Evolutionary conservation across 1,284 basidiomycete species (phyloP).

Genomic region (Papiliotrema laurentii): DNA sequence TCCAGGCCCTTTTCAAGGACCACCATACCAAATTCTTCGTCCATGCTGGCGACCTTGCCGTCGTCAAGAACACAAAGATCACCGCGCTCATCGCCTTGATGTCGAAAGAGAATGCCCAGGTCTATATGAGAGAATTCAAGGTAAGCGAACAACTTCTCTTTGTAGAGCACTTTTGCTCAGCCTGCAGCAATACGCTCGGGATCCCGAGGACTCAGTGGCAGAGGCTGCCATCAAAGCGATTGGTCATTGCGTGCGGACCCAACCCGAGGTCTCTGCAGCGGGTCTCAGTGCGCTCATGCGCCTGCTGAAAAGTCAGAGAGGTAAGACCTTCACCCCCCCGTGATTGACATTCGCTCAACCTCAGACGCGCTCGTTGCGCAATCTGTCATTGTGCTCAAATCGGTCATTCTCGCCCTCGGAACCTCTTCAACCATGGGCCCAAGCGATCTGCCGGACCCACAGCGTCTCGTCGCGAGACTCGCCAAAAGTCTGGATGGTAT

Average conservation of each 20-base stretch:
- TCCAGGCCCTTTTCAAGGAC: slow-evolving; percentile 58
- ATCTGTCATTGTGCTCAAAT: slow-evolving; percentile 76
- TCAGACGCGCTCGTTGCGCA: slow-evolving; percentile 67
- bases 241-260: slow-evolving; percentile 64
- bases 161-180: slow-evolving; percentile 2
- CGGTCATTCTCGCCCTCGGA: slow-evolving; percentile 60
- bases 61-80: slow-evolving; percentile 69
- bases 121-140: slow-evolving; percentile 72
- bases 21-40: slow-evolving; percentile 65
- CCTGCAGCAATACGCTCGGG: slow-evolving; percentile 67
- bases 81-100: slow-evolving; percentile 63
- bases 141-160: slow-evolving; percentile 50
- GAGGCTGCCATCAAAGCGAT: slow-evolving; percentile 69
- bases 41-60: slow-evolving; percentile 60
- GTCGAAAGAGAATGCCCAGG: slow-evolving; percentile 61
- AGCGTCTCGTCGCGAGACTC: slow-evolving; percentile 67
- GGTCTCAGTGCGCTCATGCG: slow-evolving; percentile 69
- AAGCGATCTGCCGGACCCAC: slow-evolving; percentile 51
- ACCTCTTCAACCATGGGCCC: slow-evolving; percentile 12
- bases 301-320: slow-evolving; percentile 63
- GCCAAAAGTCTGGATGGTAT: slow-evolving; percentile 72
- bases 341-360: slow-evolving; percentile 2
- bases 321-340: slow-evolving; percentile 48
- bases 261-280: slow-evolving; percentile 63
- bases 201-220: slow-evolving; percentile 65